Conservation (phyloP, 768 basidiomycete species). For the Fistulinella prunicolor region DNA sequence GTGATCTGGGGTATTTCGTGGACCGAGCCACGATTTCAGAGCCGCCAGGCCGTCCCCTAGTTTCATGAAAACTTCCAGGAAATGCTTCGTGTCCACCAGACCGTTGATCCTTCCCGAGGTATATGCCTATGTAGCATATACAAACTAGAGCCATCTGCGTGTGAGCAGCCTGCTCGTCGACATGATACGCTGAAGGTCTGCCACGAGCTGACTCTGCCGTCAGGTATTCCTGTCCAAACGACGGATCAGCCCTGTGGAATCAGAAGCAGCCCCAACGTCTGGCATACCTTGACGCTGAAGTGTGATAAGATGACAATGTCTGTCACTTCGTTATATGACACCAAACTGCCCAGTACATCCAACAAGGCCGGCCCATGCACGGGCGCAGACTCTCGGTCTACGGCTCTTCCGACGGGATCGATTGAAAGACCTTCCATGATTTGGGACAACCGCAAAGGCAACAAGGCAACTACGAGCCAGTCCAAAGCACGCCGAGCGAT, state of each 20-base stretch:
- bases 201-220: not conserved
- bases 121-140: constrained; percentile 5
- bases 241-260: not conserved
- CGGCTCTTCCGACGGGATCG: not conserved
- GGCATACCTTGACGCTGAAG: no score
- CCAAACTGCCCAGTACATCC: constrained; percentile 4
- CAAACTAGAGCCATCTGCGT: constrained; percentile 1
- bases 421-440: constrained; percentile 6
- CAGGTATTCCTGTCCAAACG: constrained; percentile 6
- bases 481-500: not conserved
- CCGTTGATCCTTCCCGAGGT: not conserved
- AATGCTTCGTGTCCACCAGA: not conserved
- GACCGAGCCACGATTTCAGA: no score
- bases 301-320: constrained; percentile 4
- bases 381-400: not conserved
- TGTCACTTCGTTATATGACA: constrained; percentile 1
- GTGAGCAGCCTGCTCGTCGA: not conserved
- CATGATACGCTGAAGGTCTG: not conserved
- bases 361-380: no score
- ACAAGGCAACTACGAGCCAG: constrained; percentile 3
- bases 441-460: not conserved
- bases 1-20: not conserved
- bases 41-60: not conserved
- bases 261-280: constrained; percentile 6
- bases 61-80: not conserved